phyloP scores from a whole-genome alignment of 2,329 filamentous ascomycete species.

The Tolypocladium pustulatum region DNA sequence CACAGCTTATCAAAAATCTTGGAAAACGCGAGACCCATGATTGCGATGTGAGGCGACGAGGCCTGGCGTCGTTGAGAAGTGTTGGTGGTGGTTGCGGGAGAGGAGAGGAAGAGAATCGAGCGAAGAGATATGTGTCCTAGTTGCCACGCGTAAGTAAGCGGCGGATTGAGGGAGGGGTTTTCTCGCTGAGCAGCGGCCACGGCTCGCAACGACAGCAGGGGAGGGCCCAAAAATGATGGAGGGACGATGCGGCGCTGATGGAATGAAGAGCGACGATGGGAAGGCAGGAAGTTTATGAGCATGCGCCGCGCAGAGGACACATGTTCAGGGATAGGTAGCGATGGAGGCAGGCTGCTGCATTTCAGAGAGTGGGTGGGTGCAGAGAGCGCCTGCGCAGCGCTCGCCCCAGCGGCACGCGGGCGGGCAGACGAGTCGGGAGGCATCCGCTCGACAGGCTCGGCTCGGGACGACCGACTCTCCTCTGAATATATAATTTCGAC shows the following conservation, averaged over 20 bases:
- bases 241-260: background rate
- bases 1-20: conserved; percentile 94
- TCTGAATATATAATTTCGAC: too few relatives aligned
- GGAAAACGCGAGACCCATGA: conserved; percentile 96
- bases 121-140: conserved; percentile 15
- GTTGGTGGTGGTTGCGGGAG: conserved; percentile 5
- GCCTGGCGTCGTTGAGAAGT: conserved; percentile 11
- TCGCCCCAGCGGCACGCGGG: background rate
- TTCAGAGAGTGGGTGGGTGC: conserved; percentile 7
- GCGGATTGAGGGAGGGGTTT: conserved; percentile 9
- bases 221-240: background rate
- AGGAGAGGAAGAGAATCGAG: conserved; percentile 5
- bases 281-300: conserved; percentile 1
- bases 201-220: conserved; percentile 1
- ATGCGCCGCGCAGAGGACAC: conserved; percentile 13
- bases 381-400: background rate
- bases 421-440: background rate
- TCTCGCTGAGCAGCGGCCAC: conserved; percentile 6
- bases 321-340: conserved; percentile 8
- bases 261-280: background rate
- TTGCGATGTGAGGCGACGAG: conserved; percentile 41
- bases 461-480: background rate
- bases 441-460: background rate
- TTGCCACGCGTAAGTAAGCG: conserved; percentile 18
- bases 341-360: conserved; percentile 5